These are phyloP conservation scores for Pyrenochaeta sp. DNA, from an alignment of 2,329 filamentous ascomycete genomes.

Conservation along the genomic window DNA sequence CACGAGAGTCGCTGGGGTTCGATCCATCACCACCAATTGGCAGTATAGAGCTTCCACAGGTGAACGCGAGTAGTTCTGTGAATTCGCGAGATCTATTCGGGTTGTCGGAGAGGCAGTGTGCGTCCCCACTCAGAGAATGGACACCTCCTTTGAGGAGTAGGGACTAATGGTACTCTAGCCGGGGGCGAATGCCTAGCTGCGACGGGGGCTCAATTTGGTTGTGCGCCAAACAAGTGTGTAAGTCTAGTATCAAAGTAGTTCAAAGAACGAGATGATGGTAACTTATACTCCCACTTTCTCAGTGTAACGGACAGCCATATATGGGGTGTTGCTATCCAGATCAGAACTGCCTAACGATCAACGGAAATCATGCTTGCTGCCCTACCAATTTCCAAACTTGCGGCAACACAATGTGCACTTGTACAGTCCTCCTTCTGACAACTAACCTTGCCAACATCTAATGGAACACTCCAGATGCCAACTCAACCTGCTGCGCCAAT, in stretches of 20 bases:
- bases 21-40: not conserved
- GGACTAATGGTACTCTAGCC: not conserved
- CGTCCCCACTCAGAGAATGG: not conserved
- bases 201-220: not conserved
- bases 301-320: not conserved
- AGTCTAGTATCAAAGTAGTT: not conserved
- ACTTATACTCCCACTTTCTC: no score
- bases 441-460: not conserved
- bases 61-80: not conserved
- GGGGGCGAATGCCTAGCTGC: not conserved
- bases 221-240: not conserved
- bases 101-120: not conserved
- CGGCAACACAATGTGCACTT: conserved; percentile 5
- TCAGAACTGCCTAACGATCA: conserved; percentile 1
- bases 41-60: not conserved
- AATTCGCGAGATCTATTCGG: not conserved
- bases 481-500: conserved; percentile 2
- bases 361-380: conserved; percentile 2
- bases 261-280: no score
- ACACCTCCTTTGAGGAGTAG: not conserved
- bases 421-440: not conserved
- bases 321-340: conserved; percentile 1
- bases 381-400: conserved; percentile 1
- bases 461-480: not conserved
- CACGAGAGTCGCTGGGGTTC: not conserved